Evolutionary conservation across 2,329 filamentous ascomycete genomes (phyloP), one percentile per base, ranked within the genome.

Genomic region (Knufia fluminis): DNA sequence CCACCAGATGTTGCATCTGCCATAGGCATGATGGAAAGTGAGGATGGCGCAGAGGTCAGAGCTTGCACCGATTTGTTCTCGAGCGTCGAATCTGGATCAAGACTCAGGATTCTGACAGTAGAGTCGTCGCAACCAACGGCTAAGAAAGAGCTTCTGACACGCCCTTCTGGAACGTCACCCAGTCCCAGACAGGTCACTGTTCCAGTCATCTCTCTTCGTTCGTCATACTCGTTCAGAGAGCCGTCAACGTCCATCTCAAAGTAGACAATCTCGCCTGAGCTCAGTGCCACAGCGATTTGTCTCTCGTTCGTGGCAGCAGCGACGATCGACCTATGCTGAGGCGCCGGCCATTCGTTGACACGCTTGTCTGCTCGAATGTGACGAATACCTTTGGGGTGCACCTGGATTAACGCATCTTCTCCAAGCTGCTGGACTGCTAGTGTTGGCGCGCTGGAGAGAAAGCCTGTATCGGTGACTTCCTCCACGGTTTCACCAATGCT

Each of bases 401-500:
- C 86, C 64, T 98, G 92, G 16, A 98, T 82, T 35, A 97, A 74
- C 22, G 89, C 87, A 63, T 95, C 87, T 50, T 96, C 89, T 36
- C 92, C 94, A 44, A 98, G 82, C 60, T 96, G 86, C 62, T 96
- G 91, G 3, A 95, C 88, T 4, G 90, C 90, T 14, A 98, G 72
- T 0, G 94, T 98, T 1, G 90, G 83, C 7, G 92, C 89, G 9
- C 85, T 85, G 0, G 87, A 86, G 8, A 97, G 71, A 62, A 99
- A 96, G 0, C 91, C 89, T 8, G 90, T 94, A 62, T 97, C 89
- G 6, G 83, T 89, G 2, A 96, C 89, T 68, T 97, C 89, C 64
- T 96, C 90, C 0, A 98, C 92, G 1, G 90, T 95, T 64, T 98
- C 92, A 3, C 91, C 92, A 56, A 98, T 96, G 61, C 89, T 94